Percentiles rank a stretch among this genome's conserved stretches.
phyloP scores from a whole-genome alignment of 371 early-diverging fungal species.

The Chytridiales sp. region DNA sequence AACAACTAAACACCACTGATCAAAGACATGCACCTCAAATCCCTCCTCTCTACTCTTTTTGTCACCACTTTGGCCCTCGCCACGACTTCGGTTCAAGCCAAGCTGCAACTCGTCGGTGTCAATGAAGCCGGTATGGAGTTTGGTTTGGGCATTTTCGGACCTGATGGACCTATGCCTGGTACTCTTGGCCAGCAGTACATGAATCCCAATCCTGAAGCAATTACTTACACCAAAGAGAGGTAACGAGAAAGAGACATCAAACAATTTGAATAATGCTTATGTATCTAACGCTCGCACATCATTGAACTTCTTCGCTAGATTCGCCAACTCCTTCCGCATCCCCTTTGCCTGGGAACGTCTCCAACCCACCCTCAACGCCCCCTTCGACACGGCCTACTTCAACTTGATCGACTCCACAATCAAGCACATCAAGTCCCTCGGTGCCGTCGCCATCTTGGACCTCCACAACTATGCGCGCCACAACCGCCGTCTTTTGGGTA shows the following conservation, averaged over 20 bases:
- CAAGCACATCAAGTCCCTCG: slow-evolving; percentile 12
- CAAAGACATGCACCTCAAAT: too few relatives aligned
- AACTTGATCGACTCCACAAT: slow-evolving; percentile 14
- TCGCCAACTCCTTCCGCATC: slow-evolving; percentile 30
- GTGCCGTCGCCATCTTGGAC: slow-evolving; percentile 29
- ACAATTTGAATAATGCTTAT: too few relatives aligned
- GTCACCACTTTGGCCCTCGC: too few relatives aligned
- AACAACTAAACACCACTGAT: too few relatives aligned
- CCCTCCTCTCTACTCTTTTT: too few relatives aligned
- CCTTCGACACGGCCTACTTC: slow-evolving; percentile 20
- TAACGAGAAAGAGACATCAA: too few relatives aligned
- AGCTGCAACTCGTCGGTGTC: slow-evolving; percentile 29
- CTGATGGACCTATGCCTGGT: slow-evolving; percentile 1
- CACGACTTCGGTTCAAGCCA: too few relatives aligned
- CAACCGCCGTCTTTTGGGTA: slow-evolving; percentile 15
- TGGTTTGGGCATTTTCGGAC: slow-evolving; percentile 15
- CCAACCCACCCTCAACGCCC: slow-evolving; percentile 21
- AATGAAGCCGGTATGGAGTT: slow-evolving; percentile 39
- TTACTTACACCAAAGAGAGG: not conserved
- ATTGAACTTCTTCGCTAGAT: too few relatives aligned
- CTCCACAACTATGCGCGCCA: slow-evolving; percentile 37
- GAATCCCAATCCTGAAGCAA: slow-evolving; percentile 10
- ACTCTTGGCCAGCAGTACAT: slow-evolving; percentile 3
- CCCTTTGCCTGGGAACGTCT: slow-evolving; percentile 35
- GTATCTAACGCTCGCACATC: too few relatives aligned